Percentiles rank a stretch among this genome's conserved stretches.
These are phyloP conservation scores for Vanrija sp. DNA, from an alignment of 1,284 basidiomycete genomes.

Conservation along the genomic window DNA sequence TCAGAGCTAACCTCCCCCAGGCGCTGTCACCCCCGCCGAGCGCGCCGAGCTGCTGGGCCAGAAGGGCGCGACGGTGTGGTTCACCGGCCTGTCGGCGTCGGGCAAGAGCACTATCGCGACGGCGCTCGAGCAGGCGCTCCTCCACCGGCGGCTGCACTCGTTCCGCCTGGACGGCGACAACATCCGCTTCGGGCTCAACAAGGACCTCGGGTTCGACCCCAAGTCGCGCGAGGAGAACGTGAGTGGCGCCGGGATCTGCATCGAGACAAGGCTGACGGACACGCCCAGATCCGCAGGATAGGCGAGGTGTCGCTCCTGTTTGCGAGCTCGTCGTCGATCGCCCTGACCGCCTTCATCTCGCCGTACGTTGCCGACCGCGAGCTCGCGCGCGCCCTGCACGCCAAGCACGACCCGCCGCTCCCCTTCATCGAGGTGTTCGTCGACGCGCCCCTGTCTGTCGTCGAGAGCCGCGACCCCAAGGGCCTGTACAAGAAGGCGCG, in stretches of 20 bases:
- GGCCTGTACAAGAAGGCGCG: constrained; percentile 97
- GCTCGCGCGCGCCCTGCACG: constrained; percentile 78
- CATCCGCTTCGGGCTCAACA: constrained; percentile 94
- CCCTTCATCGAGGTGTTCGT: constrained; percentile 93
- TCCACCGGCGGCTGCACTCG: constrained; percentile 77
- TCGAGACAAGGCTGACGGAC: background rate
- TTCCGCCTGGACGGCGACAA: constrained; percentile 98
- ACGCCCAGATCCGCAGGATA: constrained; percentile 72
- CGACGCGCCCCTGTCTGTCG: constrained; percentile 83
- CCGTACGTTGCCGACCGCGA: constrained; percentile 89
- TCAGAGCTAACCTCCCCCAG: constrained; percentile 50
- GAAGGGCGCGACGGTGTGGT: constrained; percentile 84
- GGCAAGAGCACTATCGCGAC: constrained; percentile 93
- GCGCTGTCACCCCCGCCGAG: constrained; percentile 67
- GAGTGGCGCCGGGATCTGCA: constrained; percentile 14
- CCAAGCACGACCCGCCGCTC: constrained; percentile 55
- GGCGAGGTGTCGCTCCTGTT: constrained; percentile 97
- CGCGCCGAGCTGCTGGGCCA: constrained; percentile 67
- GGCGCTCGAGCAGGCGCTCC: constrained; percentile 91
- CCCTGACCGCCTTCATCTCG: constrained; percentile 96
- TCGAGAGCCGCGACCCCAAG: constrained; percentile 93
- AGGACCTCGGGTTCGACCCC: constrained; percentile 95
- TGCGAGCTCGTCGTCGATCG: constrained; percentile 77
- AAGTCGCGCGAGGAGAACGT: constrained; percentile 89
- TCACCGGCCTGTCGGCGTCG: constrained; percentile 87